A percentile compares a stretch with the other conserved stretches of the same genome.
Conservation (phyloP, 169 alveolate species). For the Babesia gibsoni region DNA sequence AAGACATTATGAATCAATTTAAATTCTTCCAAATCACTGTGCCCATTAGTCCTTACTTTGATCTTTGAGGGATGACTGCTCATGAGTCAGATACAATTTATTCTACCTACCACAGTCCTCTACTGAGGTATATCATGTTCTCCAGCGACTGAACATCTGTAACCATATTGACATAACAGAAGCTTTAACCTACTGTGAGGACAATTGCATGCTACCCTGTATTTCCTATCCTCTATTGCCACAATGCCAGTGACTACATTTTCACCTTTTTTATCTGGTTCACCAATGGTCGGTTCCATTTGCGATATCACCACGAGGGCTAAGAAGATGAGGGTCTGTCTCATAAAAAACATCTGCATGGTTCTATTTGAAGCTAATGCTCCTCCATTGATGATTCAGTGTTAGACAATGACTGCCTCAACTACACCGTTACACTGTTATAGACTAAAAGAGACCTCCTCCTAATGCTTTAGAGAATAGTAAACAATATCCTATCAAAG, state of each 20-base stretch:
- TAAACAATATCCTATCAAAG: too few relatives aligned
- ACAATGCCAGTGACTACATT: constrained; percentile 46
- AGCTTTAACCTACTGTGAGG: constrained; percentile 43
- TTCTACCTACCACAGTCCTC: constrained; percentile 48
- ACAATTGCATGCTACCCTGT: constrained; percentile 62
- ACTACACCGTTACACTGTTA: too few relatives aligned
- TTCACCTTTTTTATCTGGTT: neutral
- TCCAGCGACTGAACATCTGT: constrained; percentile 46
- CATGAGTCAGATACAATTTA: too few relatives aligned
- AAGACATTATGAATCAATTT: constrained; percentile 1
- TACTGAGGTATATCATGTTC: constrained; percentile 55
- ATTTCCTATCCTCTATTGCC: constrained; percentile 32
- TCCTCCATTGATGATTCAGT: constrained; percentile 95
- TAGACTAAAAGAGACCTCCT: too few relatives aligned
- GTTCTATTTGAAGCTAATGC: constrained; percentile 95
- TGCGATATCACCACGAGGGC: constrained; percentile 14
- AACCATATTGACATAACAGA: neutral
- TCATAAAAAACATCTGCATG: constrained; percentile 60
- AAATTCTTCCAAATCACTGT: neutral
- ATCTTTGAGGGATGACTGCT: constrained; percentile 57
- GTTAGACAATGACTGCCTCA: too few relatives aligned
- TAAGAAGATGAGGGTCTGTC: neutral
- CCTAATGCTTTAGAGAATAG: too few relatives aligned
- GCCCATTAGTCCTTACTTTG: constrained; percentile 46
- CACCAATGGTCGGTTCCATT: neutral